phyloP scores from a whole-genome alignment of 176 grass and related monocot genomes.

The Puya raimondii region DNA sequence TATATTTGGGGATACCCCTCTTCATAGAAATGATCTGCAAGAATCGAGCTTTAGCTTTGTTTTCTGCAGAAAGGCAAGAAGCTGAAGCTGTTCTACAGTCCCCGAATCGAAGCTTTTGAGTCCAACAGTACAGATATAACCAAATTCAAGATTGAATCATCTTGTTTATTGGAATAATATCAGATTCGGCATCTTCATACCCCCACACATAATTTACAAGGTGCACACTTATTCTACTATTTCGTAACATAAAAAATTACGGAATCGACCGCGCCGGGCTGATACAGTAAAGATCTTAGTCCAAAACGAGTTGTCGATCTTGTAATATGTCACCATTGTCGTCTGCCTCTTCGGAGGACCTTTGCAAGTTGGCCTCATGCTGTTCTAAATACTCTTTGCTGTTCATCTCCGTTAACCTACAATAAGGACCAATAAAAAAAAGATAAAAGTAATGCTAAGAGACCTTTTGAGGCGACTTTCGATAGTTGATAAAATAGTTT shows the following conservation, averaged over 20 bases:
- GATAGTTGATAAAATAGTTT: background rate
- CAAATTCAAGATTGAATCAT: background rate
- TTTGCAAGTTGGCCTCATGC: constrained; percentile 36
- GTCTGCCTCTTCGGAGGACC: constrained; percentile 10
- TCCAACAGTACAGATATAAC: too few species aligned
- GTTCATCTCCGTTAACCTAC: constrained; percentile 84
- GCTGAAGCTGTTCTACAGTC: too few species aligned
- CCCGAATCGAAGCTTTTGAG: too few species aligned
- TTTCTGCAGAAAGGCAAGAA: too few species aligned
- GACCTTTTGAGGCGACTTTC: too few species aligned
- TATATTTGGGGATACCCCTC: too few species aligned
- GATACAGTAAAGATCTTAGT: background rate
- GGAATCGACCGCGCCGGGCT: background rate
- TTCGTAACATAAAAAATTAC: background rate
- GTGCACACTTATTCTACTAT: background rate
- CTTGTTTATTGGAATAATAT: background rate
- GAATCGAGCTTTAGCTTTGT: too few species aligned
- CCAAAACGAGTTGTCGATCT: constrained; percentile 6
- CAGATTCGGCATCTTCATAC: background rate
- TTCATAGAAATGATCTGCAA: too few species aligned
- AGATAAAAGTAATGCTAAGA: background rate
- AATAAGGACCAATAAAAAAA: background rate
- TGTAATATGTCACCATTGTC: constrained; percentile 20
- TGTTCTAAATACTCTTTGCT: constrained; percentile 84
- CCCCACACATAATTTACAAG: background rate